Conservation (phyloP, 192 early-diverging fungal species). For the Coemansia sp. region DNA sequence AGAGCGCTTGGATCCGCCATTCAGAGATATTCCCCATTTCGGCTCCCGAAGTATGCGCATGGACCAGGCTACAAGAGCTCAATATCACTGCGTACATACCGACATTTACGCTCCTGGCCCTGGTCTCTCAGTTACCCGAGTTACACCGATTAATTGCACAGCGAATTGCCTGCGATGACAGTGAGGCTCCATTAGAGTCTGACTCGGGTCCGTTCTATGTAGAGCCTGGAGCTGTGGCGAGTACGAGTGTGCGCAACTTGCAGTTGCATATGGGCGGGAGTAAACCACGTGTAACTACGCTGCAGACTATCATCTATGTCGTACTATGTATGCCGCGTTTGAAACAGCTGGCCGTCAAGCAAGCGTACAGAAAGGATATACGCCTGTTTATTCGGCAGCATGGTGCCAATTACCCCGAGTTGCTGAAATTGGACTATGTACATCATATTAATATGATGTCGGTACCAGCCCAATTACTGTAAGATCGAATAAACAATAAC, state of each 20-base stretch:
- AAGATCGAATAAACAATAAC: not conserved
- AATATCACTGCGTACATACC: slow-evolving; percentile 37
- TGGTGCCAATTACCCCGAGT: slow-evolving; percentile 1
- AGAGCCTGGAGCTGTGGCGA: not conserved
- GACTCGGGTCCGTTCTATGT: not conserved
- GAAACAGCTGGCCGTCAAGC: slow-evolving; percentile 25
- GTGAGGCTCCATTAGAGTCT: slow-evolving; percentile 16
- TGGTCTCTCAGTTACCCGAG: slow-evolving; percentile 29
- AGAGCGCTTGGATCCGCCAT: slow-evolving; percentile 37
- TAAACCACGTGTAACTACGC: slow-evolving; percentile 12
- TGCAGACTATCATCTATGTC: slow-evolving; percentile 41
- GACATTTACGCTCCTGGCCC: slow-evolving; percentile 11
- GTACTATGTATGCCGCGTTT: slow-evolving; percentile 28
- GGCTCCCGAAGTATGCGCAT: slow-evolving; percentile 17
- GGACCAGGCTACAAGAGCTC: slow-evolving; percentile 31
- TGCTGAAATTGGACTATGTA: slow-evolving; percentile 18
- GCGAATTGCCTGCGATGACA: slow-evolving; percentile 28
- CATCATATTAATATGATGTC: slow-evolving; percentile 24
- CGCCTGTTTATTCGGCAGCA: slow-evolving; percentile 1
- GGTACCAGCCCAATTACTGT: not conserved
- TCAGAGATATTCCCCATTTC: slow-evolving; percentile 39
- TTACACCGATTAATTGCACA: slow-evolving; percentile 22
- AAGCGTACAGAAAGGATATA: slow-evolving; percentile 18
- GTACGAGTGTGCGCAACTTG: slow-evolving; percentile 20
- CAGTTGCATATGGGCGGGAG: slow-evolving; percentile 38